These are phyloP conservation scores for Cadophora sp. DNA, from an alignment of 2,329 filamentous ascomycete genomes.

Conservation along the genomic window DNA sequence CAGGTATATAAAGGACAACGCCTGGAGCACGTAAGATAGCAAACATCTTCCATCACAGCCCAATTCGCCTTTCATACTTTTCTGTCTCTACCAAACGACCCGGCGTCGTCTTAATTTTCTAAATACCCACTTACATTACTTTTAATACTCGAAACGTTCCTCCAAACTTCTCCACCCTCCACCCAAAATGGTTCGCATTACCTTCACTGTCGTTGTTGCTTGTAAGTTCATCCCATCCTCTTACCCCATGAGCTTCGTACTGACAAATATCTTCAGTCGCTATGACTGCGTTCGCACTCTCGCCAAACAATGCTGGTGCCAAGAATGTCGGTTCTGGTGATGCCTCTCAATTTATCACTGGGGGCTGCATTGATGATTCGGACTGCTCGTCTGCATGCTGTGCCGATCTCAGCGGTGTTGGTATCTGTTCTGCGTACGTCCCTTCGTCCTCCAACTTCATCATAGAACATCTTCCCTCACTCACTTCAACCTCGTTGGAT, in stretches of 20 bases:
- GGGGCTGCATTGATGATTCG: constrained; percentile 47
- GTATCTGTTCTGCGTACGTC: constrained; percentile 46
- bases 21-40: constrained; percentile 6
- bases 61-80: constrained; percentile 19
- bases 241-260: neutral
- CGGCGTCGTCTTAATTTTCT: constrained; percentile 25
- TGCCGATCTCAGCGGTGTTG: constrained; percentile 43
- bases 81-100: constrained; percentile 25
- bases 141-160: constrained; percentile 14
- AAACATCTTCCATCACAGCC: constrained; percentile 16
- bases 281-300: constrained; percentile 44
- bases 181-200: constrained; percentile 48
- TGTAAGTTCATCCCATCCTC: constrained; percentile 39
- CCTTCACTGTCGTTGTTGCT: constrained; percentile 40
- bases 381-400: constrained; percentile 48
- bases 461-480: too few relatives aligned
- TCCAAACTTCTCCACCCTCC: constrained; percentile 8
- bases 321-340: constrained; percentile 47
- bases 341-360: constrained; percentile 48
- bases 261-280: constrained; percentile 39
- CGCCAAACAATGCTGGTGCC: constrained; percentile 47
- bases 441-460: neutral
- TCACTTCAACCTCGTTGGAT: neutral
- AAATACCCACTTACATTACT: constrained; percentile 7
- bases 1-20: constrained; percentile 10